Evolutionary conservation across 257 asterid genomes (phyloP), one percentile per base, ranked within the genome.

Genomic region (Anisodus acutangulus): DNA sequence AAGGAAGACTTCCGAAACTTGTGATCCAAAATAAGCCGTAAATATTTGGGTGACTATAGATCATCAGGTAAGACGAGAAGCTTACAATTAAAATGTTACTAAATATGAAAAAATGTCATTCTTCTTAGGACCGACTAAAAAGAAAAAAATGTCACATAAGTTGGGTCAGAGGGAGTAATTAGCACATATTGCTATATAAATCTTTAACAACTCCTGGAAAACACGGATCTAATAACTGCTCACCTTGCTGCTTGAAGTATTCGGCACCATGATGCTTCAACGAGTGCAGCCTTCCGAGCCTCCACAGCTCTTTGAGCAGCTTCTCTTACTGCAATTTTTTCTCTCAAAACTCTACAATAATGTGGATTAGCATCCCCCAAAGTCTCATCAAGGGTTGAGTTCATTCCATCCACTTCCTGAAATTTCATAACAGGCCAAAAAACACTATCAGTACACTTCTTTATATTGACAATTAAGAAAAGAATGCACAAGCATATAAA

Each of bases 211-310:
- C 9, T 37, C 51, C 71, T 37, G 37, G 5, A 41, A 63, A 26
- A 63, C 70, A 63, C 4, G 3, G 54, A 69, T 8, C 78, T 1
- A 41, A 69, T 4, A 10, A 70, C 13, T n/a, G 45, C 41, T 9
- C 64, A 94, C 99, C 97, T 88, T 67, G 98, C 97, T 37, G 98
- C 97, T 82, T 90, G 91, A 87, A 95, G 98, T 85, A 97, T 94
- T 83, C 95, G 91, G 83, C 98, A 96, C 99, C 99, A 97, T 83
- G 98, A 95, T 57, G 98, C 97, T 91, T 97, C 97, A 71, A 97
- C 92, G 93, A 95, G 93, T 35, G 98, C 98, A 86, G 96, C 93
- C 85, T 95, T 97, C 39, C 94, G 93, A 54, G 97, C 93, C 86
- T 92, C 93, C 90, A 93, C 88, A 67, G 98, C 97, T 86, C 91